These are phyloP conservation scores for Raddia guianensis DNA, from an alignment of 176 grass and related monocot species.

Conservation along the genomic window DNA sequence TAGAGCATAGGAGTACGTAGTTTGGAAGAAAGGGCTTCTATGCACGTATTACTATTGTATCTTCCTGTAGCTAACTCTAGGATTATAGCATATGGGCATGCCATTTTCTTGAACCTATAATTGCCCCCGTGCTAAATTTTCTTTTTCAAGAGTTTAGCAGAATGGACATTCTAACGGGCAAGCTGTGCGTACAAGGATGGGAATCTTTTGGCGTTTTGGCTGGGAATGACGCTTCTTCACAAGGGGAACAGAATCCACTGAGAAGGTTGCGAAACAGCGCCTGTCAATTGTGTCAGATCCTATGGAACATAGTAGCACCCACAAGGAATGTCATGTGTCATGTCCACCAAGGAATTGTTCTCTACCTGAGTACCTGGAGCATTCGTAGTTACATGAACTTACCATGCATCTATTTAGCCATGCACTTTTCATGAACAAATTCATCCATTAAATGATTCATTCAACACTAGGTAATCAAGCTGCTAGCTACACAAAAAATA, in stretches of 20 bases:
- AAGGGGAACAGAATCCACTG: slow-evolving; percentile 37
- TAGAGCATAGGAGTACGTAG: not conserved
- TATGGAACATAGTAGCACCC: slow-evolving; percentile 46
- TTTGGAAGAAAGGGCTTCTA: slow-evolving; percentile 7
- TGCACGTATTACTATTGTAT: not conserved
- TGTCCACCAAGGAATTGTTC: slow-evolving; percentile 38
- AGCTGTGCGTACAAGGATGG: not conserved
- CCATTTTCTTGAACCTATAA: too few species aligned
- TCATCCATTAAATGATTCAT: slow-evolving; percentile 11
- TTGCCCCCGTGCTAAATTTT: too few species aligned
- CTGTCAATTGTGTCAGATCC: slow-evolving; percentile 37
- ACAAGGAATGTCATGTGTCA: slow-evolving; percentile 43
- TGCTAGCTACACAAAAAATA: not conserved
- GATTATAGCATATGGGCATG: too few species aligned
- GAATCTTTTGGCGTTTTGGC: slow-evolving; percentile 43
- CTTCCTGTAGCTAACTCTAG: not conserved
- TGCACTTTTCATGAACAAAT: slow-evolving; percentile 1
- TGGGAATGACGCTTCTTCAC: slow-evolving; percentile 46
- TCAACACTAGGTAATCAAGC: not conserved
- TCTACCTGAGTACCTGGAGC: slow-evolving; percentile 13
- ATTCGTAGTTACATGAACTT: not conserved
- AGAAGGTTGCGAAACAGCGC: slow-evolving; percentile 32
- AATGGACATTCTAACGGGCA: not conserved
- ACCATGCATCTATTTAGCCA: not conserved
- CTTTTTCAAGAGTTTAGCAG: not conserved